phyloP scores from a whole-genome alignment of 2,329 filamentous ascomycete species.

The Cercospora canescens region DNA sequence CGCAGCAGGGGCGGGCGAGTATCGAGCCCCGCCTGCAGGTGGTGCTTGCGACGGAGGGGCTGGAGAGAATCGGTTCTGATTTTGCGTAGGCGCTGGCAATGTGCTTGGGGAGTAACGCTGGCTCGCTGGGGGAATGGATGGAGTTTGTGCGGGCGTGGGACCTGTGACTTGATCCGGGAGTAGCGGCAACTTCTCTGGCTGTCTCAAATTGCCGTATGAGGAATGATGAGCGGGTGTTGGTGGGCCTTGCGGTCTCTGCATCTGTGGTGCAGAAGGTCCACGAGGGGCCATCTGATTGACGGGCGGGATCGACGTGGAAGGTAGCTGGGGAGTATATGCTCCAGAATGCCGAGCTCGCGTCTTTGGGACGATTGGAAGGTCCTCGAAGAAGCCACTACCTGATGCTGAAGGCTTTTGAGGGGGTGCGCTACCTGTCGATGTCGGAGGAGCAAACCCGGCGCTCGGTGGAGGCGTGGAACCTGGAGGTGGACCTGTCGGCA shows the following conservation, averaged over 20 bases:
- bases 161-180: conserved; percentile 40
- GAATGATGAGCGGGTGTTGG: conserved; percentile 25
- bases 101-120: conserved; percentile 30
- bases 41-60: conserved; percentile 40
- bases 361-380: conserved; percentile 47
- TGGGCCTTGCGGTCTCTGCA: conserved; percentile 22
- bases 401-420: conserved; percentile 12
- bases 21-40: conserved; percentile 45
- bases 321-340: conserved; percentile 30
- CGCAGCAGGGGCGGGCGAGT: conserved; percentile 59
- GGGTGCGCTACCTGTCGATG: conserved; percentile 12
- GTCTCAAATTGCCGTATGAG: conserved; percentile 36
- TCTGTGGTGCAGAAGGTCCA: conserved; percentile 18
- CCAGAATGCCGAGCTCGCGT: conserved; percentile 35
- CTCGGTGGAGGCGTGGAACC: conserved; percentile 43
- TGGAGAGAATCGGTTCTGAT: conserved; percentile 26
- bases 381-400: conserved; percentile 50
- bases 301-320: conserved; percentile 15
- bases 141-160: conserved; percentile 12
- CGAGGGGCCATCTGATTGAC: conserved; percentile 16
- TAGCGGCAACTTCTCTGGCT: conserved; percentile 44
- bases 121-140: conserved; percentile 20
- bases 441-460: conserved; percentile 33
- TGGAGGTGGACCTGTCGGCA: conserved; percentile 14
- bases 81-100: conserved; percentile 23